These are phyloP conservation scores for Herpotrichia juniperi DNA, from an alignment of 2,329 filamentous ascomycete genomes.

Conservation along the genomic window DNA sequence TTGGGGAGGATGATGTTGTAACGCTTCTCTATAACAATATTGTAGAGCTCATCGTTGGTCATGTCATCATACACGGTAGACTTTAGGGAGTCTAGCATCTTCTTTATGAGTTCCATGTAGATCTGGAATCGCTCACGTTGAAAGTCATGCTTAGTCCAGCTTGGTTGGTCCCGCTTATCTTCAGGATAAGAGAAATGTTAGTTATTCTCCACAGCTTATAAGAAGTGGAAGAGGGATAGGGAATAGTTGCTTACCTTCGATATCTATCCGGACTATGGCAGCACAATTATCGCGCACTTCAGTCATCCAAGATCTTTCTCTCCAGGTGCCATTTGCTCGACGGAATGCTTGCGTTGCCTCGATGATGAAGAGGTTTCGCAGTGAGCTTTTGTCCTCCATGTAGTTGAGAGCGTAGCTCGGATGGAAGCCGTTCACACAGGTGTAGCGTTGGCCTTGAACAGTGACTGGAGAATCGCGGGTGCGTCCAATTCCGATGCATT, in stretches of 20 bases:
- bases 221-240: no score
- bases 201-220: not conserved
- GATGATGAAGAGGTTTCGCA: not conserved
- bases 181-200: not conserved
- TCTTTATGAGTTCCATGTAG: slow-evolving; percentile 4
- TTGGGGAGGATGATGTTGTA: slow-evolving; percentile 6
- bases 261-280: no score
- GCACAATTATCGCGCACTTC: not conserved
- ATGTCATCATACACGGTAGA: slow-evolving; percentile 6
- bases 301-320: not conserved
- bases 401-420: not conserved
- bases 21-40: slow-evolving; percentile 4
- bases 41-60: slow-evolving; percentile 8
- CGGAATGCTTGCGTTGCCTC: not conserved
- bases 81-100: slow-evolving; percentile 5
- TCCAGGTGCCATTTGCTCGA: not conserved
- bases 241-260: no score
- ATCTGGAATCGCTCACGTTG: slow-evolving; percentile 5
- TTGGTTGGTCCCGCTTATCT: not conserved
- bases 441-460: not conserved
- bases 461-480: not conserved
- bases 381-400: not conserved
- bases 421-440: not conserved
- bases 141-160: slow-evolving; percentile 3
- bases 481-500: not conserved